These are phyloP conservation scores for Coprinellus micaceus DNA, from an alignment of 768 basidiomycete species.

Conservation along the genomic window DNA sequence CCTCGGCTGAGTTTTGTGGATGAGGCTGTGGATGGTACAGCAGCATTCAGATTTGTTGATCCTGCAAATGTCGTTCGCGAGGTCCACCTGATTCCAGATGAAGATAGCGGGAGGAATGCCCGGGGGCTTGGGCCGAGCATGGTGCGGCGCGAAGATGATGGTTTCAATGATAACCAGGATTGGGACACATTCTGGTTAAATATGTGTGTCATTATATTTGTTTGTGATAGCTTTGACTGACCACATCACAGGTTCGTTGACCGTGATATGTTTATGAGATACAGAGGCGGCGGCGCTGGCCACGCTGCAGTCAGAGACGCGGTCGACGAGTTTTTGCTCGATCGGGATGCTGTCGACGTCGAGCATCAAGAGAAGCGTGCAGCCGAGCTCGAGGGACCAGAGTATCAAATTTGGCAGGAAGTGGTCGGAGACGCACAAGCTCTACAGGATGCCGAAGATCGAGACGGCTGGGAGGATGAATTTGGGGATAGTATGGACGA, in stretches of 20 bases:
- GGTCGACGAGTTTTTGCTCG: not conserved
- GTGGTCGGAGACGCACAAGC: too few relatives aligned
- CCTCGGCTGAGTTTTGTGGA: slow-evolving; percentile 31
- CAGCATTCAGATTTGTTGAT: slow-evolving; percentile 43
- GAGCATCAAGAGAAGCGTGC: too few relatives aligned
- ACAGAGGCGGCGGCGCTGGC: not conserved
- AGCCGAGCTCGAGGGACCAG: too few relatives aligned
- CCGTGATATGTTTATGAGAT: not conserved
- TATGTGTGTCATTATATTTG: slow-evolving; percentile 25
- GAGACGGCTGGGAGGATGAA: too few relatives aligned
- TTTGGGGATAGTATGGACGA: too few relatives aligned
- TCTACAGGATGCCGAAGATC: too few relatives aligned
- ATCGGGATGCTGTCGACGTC: too few relatives aligned
- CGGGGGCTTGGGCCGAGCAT: slow-evolving; percentile 8
- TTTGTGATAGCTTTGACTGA: not conserved
- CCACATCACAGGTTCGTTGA: not conserved
- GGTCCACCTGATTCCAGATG: slow-evolving; percentile 42
- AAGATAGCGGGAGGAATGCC: slow-evolving; percentile 18
- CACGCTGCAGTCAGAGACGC: not conserved
- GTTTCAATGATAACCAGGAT: slow-evolving; percentile 21
- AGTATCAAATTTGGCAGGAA: too few relatives aligned
- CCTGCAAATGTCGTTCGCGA: slow-evolving; percentile 36
- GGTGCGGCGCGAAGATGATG: not conserved
- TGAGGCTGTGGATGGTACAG: slow-evolving; percentile 16
- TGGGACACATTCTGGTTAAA: slow-evolving; percentile 34